These are phyloP conservation scores for Chenopodium suecicum DNA, from an alignment of 148 eudicot genomes.

Conservation along the genomic window DNA sequence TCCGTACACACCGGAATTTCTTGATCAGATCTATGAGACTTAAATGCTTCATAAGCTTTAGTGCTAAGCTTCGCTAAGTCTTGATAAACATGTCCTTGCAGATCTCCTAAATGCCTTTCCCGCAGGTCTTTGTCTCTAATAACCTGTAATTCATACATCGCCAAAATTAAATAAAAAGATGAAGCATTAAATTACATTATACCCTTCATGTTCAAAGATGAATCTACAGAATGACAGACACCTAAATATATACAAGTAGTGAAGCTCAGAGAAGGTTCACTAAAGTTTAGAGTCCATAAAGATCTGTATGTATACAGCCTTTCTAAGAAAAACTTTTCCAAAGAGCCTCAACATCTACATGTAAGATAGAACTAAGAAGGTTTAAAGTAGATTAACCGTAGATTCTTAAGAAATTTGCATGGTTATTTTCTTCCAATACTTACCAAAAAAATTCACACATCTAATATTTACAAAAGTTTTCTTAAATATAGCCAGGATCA, in stretches of 20 bases:
- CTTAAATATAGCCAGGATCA: no score
- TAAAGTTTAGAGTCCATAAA: neutral
- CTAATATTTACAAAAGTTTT: neutral
- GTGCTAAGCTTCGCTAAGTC: slow-evolving; percentile 51
- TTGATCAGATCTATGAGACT: slow-evolving; percentile 52
- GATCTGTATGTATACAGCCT: neutral
- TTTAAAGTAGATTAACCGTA: neutral
- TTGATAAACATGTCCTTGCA: slow-evolving; percentile 62
- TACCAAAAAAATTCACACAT: neutral
- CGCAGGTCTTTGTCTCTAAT: slow-evolving; percentile 58
- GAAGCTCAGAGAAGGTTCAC: neutral
- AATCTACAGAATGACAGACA: neutral
- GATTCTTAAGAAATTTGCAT: neutral
- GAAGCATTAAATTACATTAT: neutral
- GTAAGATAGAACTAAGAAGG: no score
- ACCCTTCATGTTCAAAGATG: neutral
- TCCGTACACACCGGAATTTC: slow-evolving; percentile 57
- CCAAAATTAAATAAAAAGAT: neutral
- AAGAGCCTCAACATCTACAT: neutral
- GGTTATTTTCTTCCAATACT: neutral
- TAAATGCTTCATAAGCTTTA: slow-evolving; percentile 56
- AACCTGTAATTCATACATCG: slow-evolving; percentile 46
- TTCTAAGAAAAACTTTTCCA: neutral
- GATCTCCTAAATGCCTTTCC: slow-evolving; percentile 87
- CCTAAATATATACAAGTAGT: neutral